Conservation (phyloP, 31 red algal species). For the Bonnemaisonia californica region DNA sequence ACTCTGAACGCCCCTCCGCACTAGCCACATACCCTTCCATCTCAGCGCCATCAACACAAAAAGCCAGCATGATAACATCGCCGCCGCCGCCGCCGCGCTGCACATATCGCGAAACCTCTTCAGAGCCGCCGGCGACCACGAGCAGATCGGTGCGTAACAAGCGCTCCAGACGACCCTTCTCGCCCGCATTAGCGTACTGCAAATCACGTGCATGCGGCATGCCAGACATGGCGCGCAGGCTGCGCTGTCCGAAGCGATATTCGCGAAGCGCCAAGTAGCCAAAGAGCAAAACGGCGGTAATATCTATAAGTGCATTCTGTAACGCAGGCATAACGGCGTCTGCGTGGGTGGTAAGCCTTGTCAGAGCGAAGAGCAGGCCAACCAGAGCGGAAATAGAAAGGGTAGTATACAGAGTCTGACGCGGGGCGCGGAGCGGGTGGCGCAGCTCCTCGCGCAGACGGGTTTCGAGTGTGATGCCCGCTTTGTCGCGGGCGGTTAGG, state of each 20-base stretch:
- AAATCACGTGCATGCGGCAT: not conserved
- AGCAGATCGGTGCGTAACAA: not conserved
- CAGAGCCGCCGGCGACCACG: not conserved
- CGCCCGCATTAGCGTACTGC: not conserved
- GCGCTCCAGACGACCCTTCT: not conserved
- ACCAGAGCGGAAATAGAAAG: conserved; percentile 52
- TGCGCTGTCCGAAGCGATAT: not conserved
- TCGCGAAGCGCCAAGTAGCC: conserved; percentile 41
- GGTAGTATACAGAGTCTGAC: conserved; percentile 50
- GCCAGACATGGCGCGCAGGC: not conserved
- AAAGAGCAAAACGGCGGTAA: conserved; percentile 30
- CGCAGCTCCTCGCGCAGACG: conserved; percentile 66
- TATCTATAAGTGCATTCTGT: conserved; percentile 43
- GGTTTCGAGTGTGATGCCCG: conserved; percentile 56
- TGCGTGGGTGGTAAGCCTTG: not conserved
- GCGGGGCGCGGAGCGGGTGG: conserved; percentile 64
- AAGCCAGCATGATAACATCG: not conserved
- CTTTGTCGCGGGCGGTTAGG: conserved; percentile 9
- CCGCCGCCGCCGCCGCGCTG: not conserved
- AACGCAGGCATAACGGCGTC: conserved; percentile 27
- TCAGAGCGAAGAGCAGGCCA: conserved; percentile 43
- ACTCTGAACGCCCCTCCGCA: conserved; percentile 13
- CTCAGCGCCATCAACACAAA: not conserved
- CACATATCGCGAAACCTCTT: not conserved
- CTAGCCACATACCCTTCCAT: not conserved